Evolutionary conservation across 2,329 filamentous ascomycete genomes (phyloP), one percentile per base, ranked within the genome.

Genomic region (Aureobasidium sp.): DNA sequence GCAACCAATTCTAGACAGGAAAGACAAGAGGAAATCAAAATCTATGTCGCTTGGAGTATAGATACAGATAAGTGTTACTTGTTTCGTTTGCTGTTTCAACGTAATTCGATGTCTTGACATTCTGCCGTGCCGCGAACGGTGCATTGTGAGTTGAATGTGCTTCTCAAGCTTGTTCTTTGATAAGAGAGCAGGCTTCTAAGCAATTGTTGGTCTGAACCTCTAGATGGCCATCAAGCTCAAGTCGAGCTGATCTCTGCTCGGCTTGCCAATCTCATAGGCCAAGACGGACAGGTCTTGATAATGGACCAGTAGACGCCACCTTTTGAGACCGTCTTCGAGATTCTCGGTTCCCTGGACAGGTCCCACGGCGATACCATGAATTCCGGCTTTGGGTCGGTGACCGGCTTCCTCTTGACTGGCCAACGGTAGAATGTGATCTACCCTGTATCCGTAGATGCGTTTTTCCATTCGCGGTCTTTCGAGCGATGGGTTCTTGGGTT

Each of bases 231-330:
- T 41, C 31, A 49, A 14, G 4, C 34, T 34, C 44, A 60, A 42
- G n/a, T 45, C 55, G 5, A 59, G 22, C 22, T 25, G 15, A 47
- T 66, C 64, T 34, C 55, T 58, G 22, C 62, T 65, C 34, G 58
- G 60, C 59, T 70, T 74, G 25, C 68, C 67, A n/a, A 91, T 73
- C 71, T 90, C 86, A 74, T 91, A 92, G 63, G 82, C 86, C 66
- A 90, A 70, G 31, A 92, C 81, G 1, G 83, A 82, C 68, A 89
- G 85, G 72, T 91, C 85, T 63, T 81, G 80, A 70, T 87, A 92
- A 71, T 89, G 85, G 72, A 92, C 74, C 71, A 93, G 82, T 62
- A 93, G 67, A 63, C 87, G 77, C 80, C 87, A 91, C 62, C 83
- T 78, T 65, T 78, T 77, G 63, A 77, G 64, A 68, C 62, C 66